Conservation (phyloP, 2,329 filamentous ascomycete genomes). For the Drechslera avenae region DNA sequence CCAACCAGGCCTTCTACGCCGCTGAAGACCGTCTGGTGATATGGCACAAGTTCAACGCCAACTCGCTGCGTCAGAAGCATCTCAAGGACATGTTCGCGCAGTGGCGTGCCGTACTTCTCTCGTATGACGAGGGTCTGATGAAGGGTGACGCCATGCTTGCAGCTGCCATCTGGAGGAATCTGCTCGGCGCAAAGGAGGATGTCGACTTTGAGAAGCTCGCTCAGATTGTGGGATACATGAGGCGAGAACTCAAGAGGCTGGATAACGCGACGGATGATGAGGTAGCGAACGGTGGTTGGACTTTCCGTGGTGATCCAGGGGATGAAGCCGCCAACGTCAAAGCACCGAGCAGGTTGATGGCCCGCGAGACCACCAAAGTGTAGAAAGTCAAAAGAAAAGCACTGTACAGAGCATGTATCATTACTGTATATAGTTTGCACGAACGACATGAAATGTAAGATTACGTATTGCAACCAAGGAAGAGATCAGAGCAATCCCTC, state of each 20-base stretch:
- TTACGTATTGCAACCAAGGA: background rate
- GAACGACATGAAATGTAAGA: constrained; percentile 3
- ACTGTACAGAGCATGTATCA: constrained; percentile 2
- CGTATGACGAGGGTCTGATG: constrained; percentile 81
- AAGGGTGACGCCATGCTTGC: constrained; percentile 79
- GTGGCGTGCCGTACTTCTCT: constrained; percentile 84
- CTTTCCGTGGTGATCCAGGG: constrained; percentile 56
- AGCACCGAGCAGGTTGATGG: constrained; percentile 31
- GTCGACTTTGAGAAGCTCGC: constrained; percentile 67
- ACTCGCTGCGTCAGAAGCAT: constrained; percentile 63
- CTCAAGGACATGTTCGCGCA: constrained; percentile 89
- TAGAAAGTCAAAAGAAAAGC: background rate
- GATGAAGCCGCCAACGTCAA: constrained; percentile 38
- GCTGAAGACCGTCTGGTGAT: constrained; percentile 83
- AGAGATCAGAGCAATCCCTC: too few relatives aligned
- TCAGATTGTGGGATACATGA: constrained; percentile 67
- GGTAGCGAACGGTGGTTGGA: constrained; percentile 54
- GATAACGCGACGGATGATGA: constrained; percentile 60
- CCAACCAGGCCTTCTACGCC: constrained; percentile 94
- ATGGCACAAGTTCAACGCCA: constrained; percentile 69
- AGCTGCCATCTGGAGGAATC: constrained; percentile 87
- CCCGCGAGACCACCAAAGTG: constrained; percentile 19
- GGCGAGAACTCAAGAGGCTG: constrained; percentile 61
- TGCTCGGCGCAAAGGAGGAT: constrained; percentile 76
- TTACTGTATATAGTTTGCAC: constrained; percentile 1